phyloP scores from a whole-genome alignment of 805 yeast genomes.

The Saturnispora sanitii region DNA sequence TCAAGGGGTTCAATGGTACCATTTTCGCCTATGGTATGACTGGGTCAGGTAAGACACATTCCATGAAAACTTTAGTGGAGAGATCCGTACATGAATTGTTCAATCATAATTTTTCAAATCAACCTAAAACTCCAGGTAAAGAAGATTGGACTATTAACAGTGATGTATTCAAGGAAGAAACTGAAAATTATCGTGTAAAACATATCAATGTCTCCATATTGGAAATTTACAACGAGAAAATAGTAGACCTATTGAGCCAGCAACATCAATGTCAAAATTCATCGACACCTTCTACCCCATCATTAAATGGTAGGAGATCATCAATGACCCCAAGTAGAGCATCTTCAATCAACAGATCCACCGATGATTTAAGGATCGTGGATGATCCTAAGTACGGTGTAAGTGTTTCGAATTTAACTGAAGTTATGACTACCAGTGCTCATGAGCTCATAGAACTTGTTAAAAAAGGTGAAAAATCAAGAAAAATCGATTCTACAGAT shows the following conservation, averaged over 20 bases:
- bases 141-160: constrained; percentile 8
- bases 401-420: constrained; percentile 62
- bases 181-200: constrained; percentile 23
- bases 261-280: too few relatives aligned
- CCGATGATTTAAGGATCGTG: constrained; percentile 58
- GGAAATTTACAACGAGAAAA: constrained; percentile 81
- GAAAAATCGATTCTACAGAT: constrained; percentile 84
- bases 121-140: constrained; percentile 1
- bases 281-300: constrained; percentile 9
- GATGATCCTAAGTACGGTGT: constrained; percentile 71
- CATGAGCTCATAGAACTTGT: constrained; percentile 54
- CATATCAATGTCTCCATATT: constrained; percentile 59
- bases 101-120: not conserved
- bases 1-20: constrained; percentile 77
- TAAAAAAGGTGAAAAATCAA: constrained; percentile 56
- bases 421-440: constrained; percentile 45
- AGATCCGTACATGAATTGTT: constrained; percentile 56
- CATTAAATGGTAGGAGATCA: not conserved
- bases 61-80: constrained; percentile 79
- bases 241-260: constrained; percentile 64
- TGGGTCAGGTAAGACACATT: constrained; percentile 82
- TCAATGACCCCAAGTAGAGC: constrained; percentile 7
- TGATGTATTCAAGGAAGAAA: constrained; percentile 12
- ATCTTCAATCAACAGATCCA: not conserved
- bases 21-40: constrained; percentile 94